Evolutionary conservation across 1,139 yeast genomes (phyloP).

Genomic region (Suhomyces wounanorum): DNA sequence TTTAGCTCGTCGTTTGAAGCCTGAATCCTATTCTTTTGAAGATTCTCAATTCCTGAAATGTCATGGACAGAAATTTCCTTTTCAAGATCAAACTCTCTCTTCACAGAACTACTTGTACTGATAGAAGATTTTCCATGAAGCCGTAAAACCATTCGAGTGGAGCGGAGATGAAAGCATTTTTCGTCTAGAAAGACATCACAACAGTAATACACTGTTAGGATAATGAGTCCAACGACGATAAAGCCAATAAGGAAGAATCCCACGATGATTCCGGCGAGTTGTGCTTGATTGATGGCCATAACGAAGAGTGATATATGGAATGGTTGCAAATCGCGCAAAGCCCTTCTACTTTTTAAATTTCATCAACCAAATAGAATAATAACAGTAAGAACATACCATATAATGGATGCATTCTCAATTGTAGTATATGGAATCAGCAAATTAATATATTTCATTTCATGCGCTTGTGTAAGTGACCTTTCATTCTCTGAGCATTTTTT

Average conservation of each 20-base stretch:
- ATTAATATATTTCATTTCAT: too few species aligned
- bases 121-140: not conserved
- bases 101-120: not conserved
- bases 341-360: not conserved
- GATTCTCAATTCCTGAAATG: not conserved
- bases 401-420: too few species aligned
- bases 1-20: not conserved
- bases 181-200: not conserved
- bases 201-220: not conserved
- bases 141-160: not conserved
- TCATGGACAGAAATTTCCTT: not conserved
- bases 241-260: not conserved
- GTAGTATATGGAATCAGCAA: too few species aligned
- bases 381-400: too few species aligned
- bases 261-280: conserved; percentile 1
- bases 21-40: not conserved
- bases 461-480: too few species aligned
- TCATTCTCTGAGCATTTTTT: too few species aligned
- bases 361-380: not conserved
- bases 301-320: not conserved
- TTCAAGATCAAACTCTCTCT: not conserved
- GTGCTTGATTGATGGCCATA: not conserved
- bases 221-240: not conserved
- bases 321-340: conserved; percentile 1
- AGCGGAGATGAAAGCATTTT: not conserved